A percentile compares a stretch with the other conserved stretches of the same genome.
Evolutionary conservation across 768 basidiomycete genomes (phyloP).

Genomic region (Pholiota molesta): DNA sequence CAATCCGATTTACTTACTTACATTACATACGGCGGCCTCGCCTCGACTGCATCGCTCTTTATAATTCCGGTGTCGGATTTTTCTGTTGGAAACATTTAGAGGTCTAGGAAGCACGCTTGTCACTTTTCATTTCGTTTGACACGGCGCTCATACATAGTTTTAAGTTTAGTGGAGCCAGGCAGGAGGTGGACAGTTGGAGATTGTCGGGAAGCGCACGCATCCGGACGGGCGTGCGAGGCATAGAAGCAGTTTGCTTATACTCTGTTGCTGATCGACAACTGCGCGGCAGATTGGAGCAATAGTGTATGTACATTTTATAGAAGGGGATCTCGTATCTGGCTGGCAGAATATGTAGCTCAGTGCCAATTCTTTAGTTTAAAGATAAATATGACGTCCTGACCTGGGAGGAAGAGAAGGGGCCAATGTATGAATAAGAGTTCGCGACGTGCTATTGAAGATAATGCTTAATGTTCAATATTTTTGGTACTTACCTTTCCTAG

Average conservation of each 20-base stretch:
- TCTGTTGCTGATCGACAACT: no score
- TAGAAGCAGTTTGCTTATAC: no score
- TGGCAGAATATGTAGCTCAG: neutral
- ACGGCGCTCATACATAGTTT: neutral
- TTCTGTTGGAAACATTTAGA: neutral
- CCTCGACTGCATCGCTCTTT: neutral
- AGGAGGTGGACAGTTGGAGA: neutral
- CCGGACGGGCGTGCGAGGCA: neutral
- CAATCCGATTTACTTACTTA: neutral
- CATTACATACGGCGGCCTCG: neutral
- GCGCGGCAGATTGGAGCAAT: no score
- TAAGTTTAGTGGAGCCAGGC: neutral
- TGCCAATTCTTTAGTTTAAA: neutral
- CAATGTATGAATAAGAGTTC: no score
- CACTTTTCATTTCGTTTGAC: neutral
- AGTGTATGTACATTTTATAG: no score
- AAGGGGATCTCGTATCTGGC: neutral
- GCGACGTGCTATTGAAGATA: no score
- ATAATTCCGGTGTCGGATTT: neutral
- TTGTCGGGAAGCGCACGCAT: neutral
- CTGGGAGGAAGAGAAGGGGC: no score
- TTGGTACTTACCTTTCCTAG: no score
- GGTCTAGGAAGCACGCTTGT: neutral
- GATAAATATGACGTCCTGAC: neutral
- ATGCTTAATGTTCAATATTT: no score